Evolutionary conservation across 768 basidiomycete genomes (phyloP).

Genomic region (Tulasnella sp.): DNA sequence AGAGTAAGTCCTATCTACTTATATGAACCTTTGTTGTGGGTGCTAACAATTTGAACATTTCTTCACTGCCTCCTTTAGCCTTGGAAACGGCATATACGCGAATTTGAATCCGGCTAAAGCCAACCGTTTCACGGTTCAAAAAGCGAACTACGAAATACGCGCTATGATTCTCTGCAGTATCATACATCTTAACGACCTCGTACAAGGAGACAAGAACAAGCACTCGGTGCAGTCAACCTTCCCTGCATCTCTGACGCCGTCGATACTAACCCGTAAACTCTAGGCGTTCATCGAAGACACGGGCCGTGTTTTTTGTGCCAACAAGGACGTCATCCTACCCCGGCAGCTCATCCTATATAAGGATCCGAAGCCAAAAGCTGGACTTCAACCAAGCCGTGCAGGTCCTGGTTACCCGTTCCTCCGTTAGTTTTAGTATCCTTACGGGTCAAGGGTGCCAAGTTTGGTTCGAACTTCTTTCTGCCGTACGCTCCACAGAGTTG

Average conservation of each 20-base stretch:
- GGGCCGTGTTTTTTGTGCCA: no score
- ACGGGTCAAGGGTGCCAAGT: neutral
- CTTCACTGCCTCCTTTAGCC: neutral
- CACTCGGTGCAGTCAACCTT: no score
- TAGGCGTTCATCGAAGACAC: no score
- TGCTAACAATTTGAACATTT: neutral
- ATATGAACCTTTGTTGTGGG: neutral
- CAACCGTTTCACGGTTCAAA: conserved; percentile 4
- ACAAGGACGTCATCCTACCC: no score
- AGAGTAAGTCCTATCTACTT: neutral
- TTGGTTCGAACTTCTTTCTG: neutral
- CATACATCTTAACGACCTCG: no score
- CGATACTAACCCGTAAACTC: no score
- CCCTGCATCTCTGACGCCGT: no score
- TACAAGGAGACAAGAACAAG: no score
- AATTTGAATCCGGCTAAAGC: conserved; percentile 8
- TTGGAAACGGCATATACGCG: conserved; percentile 21
- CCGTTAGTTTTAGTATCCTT: neutral
- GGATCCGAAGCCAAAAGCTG: neutral
- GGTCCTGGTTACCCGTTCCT: neutral
- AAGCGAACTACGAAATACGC: no score
- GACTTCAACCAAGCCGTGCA: neutral
- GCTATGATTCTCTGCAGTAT: no score
- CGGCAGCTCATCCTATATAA: conserved; percentile 26
- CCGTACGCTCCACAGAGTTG: neutral